Base-by-base conservation (phyloP, 2,329 filamentous ascomycete species). In the Ceratocystis eucalypticola region DNA sequence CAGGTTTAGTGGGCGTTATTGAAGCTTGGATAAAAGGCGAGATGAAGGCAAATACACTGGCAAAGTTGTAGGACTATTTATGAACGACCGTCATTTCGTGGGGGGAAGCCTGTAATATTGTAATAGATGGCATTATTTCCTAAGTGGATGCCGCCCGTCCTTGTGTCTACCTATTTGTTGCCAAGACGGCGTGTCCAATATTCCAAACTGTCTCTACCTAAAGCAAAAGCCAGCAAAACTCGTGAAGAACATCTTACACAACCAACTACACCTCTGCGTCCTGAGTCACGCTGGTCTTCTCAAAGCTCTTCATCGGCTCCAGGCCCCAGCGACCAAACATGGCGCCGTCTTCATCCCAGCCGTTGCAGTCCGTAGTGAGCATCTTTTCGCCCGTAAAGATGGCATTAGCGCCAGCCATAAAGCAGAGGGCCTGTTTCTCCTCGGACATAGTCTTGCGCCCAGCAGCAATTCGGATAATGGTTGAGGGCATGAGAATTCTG, bases 331-430 rank as follows among this genome's bases (percentile, higher is more conserved):
- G 82, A 1, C 86, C 83, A 77, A 96, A 95, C 85, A 96, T 89
- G 53, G 79, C 85, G 69, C 84, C 86, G 72, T 96, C 91, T 76
- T 95, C 89, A 69, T 94, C 90, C 89, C 89, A 96, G 37, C 90
- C 89, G 71, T 90, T 92, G 74, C 90, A 95, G 67, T 91, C 89
- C 0, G 91, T 96, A 3, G 91, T 96, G 76, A 96, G 75, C 91
- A 96, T 96, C 81, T 93, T 96, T 78, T 96, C 91, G 7, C 91
- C 91, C 0, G 91, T 96, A 74, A 96, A 96, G 44, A 96, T 88
- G n/a, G 91, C 91, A 72, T 96, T 96, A 0, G 91, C 91, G 15
- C 91, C 91, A 0, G 91, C 90, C 83, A 89, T 87, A 77, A 96
- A 96, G 76, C 91, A 96, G 70, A 93, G 74, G 15, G 90, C 86